Conservation (phyloP, 768 basidiomycete species). For the Panaeolus cyanescens region DNA sequence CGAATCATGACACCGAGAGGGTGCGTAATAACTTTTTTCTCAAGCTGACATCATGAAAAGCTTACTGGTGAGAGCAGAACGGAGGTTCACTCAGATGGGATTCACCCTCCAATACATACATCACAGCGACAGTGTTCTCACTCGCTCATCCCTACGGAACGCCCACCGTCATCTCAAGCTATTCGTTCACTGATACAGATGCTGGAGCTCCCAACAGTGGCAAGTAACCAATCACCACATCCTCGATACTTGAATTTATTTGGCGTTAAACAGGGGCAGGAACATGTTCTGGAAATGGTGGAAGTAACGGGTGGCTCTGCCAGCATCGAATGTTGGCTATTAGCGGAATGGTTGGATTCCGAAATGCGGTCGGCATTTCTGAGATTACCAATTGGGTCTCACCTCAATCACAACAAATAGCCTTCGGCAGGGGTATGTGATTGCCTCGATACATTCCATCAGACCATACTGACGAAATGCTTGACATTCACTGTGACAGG, state of each 20-base stretch:
- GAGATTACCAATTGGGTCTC: constrained; percentile 59
- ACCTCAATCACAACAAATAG: constrained; percentile 59
- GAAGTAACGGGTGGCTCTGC: constrained; percentile 64
- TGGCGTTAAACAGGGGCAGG: constrained; percentile 40
- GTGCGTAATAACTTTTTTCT: constrained; percentile 28
- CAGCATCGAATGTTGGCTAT: constrained; percentile 64
- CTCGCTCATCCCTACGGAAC: constrained; percentile 70
- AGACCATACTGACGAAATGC: neutral
- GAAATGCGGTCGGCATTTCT: constrained; percentile 55
- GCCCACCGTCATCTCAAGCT: constrained; percentile 64
- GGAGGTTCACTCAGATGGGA: constrained; percentile 56
- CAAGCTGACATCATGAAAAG: neutral
- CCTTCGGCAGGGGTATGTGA: constrained; percentile 65
- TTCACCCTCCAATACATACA: constrained; percentile 67
- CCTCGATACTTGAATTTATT: too few species aligned
- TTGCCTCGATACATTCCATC: constrained; percentile 7
- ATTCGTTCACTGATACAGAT: constrained; percentile 50
- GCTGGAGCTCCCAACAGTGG: constrained; percentile 64
- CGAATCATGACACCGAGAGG: constrained; percentile 73
- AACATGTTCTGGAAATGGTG: constrained; percentile 51
- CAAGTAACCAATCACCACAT: constrained; percentile 9
- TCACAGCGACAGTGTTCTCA: constrained; percentile 60
- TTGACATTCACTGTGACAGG: constrained; percentile 30
- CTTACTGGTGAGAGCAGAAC: constrained; percentile 32
- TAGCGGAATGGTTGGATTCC: constrained; percentile 66